Conservation (phyloP, 371 early-diverging fungal species). For the Batkoa obscura region DNA sequence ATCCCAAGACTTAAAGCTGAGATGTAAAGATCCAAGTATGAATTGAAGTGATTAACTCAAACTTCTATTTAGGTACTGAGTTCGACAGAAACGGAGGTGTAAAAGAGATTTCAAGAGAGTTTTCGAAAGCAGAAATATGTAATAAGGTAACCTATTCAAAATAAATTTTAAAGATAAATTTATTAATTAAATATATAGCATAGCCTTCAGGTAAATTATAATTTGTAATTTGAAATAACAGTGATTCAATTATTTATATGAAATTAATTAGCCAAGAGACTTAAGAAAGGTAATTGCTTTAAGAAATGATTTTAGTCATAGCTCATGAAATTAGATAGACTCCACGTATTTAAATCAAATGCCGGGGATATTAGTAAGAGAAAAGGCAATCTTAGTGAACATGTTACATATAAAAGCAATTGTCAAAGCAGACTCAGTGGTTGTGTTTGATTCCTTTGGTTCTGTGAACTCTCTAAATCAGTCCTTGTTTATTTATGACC, state of each 20-base stretch:
- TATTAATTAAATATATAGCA: conserved; percentile 16
- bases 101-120: conserved; percentile 51
- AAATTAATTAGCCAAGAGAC: conserved; percentile 35
- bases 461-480: conserved; percentile 44
- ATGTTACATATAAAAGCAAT: conserved; percentile 59
- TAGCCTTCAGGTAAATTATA: conserved; percentile 24
- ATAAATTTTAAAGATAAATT: background rate
- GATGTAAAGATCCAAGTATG: no score
- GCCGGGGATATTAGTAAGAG: conserved; percentile 69
- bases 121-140: conserved; percentile 54
- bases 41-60: no score
- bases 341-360: conserved; percentile 54
- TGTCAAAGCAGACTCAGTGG: conserved; percentile 57
- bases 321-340: conserved; percentile 27
- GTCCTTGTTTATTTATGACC: conserved; percentile 54
- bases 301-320: background rate
- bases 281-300: conserved; percentile 27
- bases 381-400: conserved; percentile 64
- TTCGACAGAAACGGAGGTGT: conserved; percentile 50
- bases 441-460: conserved; percentile 52
- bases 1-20: no score
- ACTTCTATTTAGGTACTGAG: conserved; percentile 29
- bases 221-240: background rate
- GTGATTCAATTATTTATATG: background rate
- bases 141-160: conserved; percentile 15